A percentile compares a stretch with the other conserved stretches of the same genome.
Evolutionary conservation across 179 eudicot species (phyloP).

Genomic region (Spergularia azorica): DNA sequence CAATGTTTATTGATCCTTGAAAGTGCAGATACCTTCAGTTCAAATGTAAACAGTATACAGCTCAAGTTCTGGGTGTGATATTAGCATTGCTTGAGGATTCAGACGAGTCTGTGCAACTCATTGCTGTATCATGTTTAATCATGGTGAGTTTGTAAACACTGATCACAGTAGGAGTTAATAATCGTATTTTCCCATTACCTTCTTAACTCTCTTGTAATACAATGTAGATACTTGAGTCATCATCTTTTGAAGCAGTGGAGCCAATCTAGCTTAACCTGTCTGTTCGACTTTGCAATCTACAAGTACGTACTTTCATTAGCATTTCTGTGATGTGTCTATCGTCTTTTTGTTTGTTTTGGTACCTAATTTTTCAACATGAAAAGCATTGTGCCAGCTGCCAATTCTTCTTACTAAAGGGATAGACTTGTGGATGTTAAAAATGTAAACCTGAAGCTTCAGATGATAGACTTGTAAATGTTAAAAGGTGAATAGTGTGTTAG

Average conservation of each 20-base stretch:
- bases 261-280: constrained; percentile 75
- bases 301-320: constrained; percentile 49
- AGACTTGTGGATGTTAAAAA: too few relatives aligned
- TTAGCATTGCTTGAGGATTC: constrained; percentile 90
- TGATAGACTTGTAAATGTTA: too few relatives aligned
- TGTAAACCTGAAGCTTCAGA: too few relatives aligned
- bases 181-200: constrained; percentile 1
- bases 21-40: constrained; percentile 82
- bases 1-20: not conserved
- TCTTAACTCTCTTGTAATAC: not conserved
- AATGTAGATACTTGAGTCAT: constrained; percentile 70
- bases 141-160: constrained; percentile 45
- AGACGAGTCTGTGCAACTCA: constrained; percentile 87
- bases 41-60: constrained; percentile 66
- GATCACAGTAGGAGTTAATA: constrained; percentile 6
- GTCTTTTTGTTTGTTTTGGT: not conserved
- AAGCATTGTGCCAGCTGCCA: not conserved
- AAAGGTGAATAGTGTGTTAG: too few relatives aligned
- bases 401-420: too few relatives aligned
- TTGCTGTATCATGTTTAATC: constrained; percentile 82
- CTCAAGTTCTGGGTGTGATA: constrained; percentile 87
- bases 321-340: not conserved
- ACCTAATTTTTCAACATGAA: not conserved
- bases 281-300: constrained; percentile 90
- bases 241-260: constrained; percentile 77